A percentile compares a stretch with the other conserved stretches of the same genome.
These are phyloP conservation scores for Iberis amara DNA, from an alignment of 441 rosid genomes.

Conservation along the genomic window DNA sequence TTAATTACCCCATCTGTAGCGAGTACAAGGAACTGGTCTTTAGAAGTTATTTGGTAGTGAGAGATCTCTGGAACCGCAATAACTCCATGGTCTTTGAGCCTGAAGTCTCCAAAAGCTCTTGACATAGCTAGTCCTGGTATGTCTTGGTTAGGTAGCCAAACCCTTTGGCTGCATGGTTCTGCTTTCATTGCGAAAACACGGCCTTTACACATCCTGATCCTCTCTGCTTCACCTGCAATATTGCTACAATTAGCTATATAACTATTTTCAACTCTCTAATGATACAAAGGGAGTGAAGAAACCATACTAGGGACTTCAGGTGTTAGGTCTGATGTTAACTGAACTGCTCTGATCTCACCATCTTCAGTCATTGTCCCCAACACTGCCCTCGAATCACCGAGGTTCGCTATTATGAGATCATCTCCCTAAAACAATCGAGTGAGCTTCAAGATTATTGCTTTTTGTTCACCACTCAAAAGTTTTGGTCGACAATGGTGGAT, in stretches of 20 bases:
- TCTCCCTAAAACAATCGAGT: constrained; percentile 40
- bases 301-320: constrained; percentile 67
- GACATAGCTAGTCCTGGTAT: constrained; percentile 85
- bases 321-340: constrained; percentile 70
- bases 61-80: constrained; percentile 64
- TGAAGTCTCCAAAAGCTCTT: constrained; percentile 73
- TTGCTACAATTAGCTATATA: neutral
- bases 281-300: constrained; percentile 11
- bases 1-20: constrained; percentile 88
- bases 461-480: too few relatives aligned
- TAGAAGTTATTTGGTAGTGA: constrained; percentile 38
- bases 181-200: constrained; percentile 54
- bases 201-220: constrained; percentile 64
- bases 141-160: constrained; percentile 74
- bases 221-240: constrained; percentile 63
- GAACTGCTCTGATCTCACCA: constrained; percentile 44
- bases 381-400: constrained; percentile 87
- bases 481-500: too few relatives aligned
- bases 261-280: constrained; percentile 3
- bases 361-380: constrained; percentile 49
- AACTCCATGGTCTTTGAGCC: constrained; percentile 62
- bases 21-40: constrained; percentile 62
- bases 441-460: too few relatives aligned
- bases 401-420: constrained; percentile 74
- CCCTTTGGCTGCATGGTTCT: constrained; percentile 64